These are phyloP conservation scores for Botrytis paeoniae DNA, from an alignment of 2,329 filamentous ascomycete species.

Conservation along the genomic window DNA sequence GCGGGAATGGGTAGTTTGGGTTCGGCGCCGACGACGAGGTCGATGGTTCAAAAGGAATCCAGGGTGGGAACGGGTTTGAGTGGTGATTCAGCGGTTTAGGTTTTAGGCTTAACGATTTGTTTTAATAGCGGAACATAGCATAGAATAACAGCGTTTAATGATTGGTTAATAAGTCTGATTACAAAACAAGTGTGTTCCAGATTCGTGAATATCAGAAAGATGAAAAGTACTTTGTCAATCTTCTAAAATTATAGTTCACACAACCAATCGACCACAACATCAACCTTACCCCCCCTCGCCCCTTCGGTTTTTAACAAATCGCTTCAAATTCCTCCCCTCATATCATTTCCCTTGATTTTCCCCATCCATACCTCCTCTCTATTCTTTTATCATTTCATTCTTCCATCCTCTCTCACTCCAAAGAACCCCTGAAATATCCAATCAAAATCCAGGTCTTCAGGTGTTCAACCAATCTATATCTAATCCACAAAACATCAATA, in stretches of 20 bases:
- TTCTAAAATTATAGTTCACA: background rate
- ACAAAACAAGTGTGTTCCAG: background rate
- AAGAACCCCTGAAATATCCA: background rate
- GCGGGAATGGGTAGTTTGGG: slow-evolving; percentile 18
- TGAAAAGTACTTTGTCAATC: background rate
- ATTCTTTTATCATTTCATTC: background rate
- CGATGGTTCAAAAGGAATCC: background rate
- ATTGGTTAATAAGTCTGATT: background rate
- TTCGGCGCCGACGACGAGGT: background rate
- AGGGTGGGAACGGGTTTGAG: background rate
- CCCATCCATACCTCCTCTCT: background rate
- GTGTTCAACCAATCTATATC: background rate
- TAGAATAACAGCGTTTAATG: background rate
- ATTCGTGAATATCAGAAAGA: background rate
- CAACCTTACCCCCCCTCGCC: no score
- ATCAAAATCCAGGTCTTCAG: background rate
- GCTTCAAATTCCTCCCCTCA: background rate
- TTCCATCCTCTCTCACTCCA: background rate
- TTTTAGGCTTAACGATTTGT: background rate
- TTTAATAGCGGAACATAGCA: background rate
- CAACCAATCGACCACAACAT: background rate
- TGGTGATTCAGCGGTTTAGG: slow-evolving; percentile 1
- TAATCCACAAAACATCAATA: background rate
- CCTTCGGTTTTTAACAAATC: background rate
- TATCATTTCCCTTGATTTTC: background rate